Percentiles rank a stretch among this genome's conserved stretches.
These are phyloP conservation scores for Corchorus capsularis DNA, from an alignment of 345 rosid genomes.

Conservation along the genomic window DNA sequence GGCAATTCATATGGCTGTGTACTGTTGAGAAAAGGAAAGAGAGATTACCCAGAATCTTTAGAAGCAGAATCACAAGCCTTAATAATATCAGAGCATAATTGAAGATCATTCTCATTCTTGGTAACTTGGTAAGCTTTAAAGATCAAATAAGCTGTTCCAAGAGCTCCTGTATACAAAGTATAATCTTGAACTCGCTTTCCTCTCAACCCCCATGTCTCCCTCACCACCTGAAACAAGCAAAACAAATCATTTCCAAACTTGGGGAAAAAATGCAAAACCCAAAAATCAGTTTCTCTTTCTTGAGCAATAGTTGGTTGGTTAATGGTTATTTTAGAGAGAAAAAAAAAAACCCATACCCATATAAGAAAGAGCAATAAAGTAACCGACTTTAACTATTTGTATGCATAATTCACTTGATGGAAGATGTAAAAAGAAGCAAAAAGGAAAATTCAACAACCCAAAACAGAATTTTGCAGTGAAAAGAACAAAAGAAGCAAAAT, in stretches of 20 bases:
- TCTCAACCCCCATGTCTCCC: conserved; percentile 54
- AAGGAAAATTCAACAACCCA: neutral
- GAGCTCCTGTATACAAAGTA: conserved; percentile 57
- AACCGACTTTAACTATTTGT: neutral
- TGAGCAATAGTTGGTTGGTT: neutral
- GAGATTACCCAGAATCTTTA: conserved; percentile 45
- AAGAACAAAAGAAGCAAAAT: neutral
- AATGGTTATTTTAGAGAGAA: neutral
- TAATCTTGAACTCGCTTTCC: conserved; percentile 53
- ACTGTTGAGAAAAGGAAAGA: conserved; percentile 8
- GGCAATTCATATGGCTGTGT: neutral
- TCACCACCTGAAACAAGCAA: conserved; percentile 46
- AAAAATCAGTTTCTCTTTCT: neutral
- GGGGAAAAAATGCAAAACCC: neutral
- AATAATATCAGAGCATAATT: conserved; percentile 53
- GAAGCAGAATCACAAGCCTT: conserved; percentile 69
- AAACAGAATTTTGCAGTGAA: neutral
- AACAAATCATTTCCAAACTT: conserved; percentile 14
- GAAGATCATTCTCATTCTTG: conserved; percentile 51
- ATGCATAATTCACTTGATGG: neutral
- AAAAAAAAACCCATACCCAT: too few species aligned
- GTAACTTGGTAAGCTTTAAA: conserved; percentile 55
- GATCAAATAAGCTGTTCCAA: conserved; percentile 66
- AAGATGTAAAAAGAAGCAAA: neutral
- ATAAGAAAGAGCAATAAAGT: neutral